Conservation (phyloP, 2,329 filamentous ascomycete species). For the Fusarium nelsonii region DNA sequence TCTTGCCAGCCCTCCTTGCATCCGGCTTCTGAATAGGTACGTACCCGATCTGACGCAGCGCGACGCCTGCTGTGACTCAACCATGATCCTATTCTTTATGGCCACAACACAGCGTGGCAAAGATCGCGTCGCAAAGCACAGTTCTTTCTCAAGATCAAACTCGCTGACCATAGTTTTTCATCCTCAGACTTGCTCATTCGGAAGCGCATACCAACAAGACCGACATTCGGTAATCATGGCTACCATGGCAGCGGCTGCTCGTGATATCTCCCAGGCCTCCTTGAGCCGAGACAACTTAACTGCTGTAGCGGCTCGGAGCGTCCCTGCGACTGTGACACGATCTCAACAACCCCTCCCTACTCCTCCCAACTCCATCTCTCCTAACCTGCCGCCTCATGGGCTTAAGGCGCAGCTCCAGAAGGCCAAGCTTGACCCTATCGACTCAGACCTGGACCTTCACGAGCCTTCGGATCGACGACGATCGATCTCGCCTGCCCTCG, state of each 20-base stretch:
- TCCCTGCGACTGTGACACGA: conserved; percentile 70
- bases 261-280: conserved; percentile 74
- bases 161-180: conserved; percentile 35
- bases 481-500: conserved; percentile 65
- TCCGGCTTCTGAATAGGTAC: conserved; percentile 52
- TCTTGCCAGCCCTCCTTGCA: conserved; percentile 46
- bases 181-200: conserved; percentile 59
- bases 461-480: conserved; percentile 61
- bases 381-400: conserved; percentile 84
- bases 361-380: conserved; percentile 95
- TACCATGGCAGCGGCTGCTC: conserved; percentile 74
- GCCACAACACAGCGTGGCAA: conserved; percentile 15
- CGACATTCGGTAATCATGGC: conserved; percentile 66
- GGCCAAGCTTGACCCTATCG: conserved; percentile 73
- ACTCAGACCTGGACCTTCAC: conserved; percentile 89
- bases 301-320: conserved; percentile 77
- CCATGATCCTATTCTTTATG: conserved; percentile 27
- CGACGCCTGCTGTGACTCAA: conserved; percentile 44
- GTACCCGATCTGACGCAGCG: conserved; percentile 41
- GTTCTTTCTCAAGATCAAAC: conserved; percentile 7
- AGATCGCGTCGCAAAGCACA: conserved; percentile 26
- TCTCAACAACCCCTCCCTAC: conserved; percentile 79
- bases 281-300: conserved; percentile 76
- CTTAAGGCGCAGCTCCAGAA: conserved; percentile 76
- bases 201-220: conserved; percentile 57